Evolutionary conservation across 306 rosid species (phyloP).

Genomic region (Oemleria cerasiformis): DNA sequence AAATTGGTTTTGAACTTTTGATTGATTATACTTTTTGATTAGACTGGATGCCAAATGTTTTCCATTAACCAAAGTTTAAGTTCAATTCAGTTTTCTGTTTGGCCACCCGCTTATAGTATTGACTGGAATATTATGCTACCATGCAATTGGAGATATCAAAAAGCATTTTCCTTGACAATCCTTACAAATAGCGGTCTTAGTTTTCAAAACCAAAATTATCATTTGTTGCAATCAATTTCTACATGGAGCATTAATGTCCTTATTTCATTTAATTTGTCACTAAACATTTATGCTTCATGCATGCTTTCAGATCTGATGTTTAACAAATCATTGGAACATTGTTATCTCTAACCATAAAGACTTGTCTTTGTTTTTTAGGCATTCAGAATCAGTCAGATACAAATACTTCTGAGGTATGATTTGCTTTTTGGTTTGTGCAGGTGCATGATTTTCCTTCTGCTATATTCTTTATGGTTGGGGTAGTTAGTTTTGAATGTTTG

Average conservation of each 20-base stretch:
- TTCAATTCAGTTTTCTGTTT: neutral
- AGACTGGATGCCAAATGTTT: neutral
- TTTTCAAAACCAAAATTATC: neutral
- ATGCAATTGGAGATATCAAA: neutral
- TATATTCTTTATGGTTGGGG: neutral
- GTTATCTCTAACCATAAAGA: neutral
- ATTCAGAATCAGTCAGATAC: conserved; percentile 49
- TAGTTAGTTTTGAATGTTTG: neutral
- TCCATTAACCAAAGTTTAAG: neutral
- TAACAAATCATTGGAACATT: neutral
- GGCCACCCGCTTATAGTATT: neutral
- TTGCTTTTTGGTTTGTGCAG: conserved; percentile 22
- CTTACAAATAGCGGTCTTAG: neutral
- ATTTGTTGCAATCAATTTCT: conserved; percentile 1
- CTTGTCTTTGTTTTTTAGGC: conserved; percentile 39
- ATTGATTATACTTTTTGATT: neutral
- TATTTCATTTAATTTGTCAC: neutral
- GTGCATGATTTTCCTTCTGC: neutral
- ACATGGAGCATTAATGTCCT: neutral
- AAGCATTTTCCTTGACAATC: neutral
- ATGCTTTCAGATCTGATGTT: neutral
- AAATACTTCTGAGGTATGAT: conserved; percentile 62
- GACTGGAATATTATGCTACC: neutral
- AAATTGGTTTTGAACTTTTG: neutral
- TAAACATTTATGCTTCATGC: neutral